Evolutionary conservation across 345 rosid species (phyloP), one percentile per base, ranked within the genome.

Genomic region (Excoecaria cochinchinensis): DNA sequence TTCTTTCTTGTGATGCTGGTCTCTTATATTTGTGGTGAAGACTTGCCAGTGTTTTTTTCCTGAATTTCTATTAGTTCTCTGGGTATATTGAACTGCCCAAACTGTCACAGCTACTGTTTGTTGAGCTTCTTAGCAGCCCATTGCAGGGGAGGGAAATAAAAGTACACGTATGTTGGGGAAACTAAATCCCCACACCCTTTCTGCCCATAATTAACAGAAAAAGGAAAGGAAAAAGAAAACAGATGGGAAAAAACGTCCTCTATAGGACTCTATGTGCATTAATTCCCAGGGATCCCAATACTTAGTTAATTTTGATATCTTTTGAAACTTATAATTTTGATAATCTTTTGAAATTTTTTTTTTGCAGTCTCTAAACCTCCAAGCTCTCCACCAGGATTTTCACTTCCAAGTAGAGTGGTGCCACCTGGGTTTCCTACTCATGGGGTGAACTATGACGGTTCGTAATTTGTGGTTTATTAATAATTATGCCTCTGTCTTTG

Each of bases 311-410:
- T n/a, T 36, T 31, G 1, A 19, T 60, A 7, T 24, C 8, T 31
- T 69, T 47, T 65, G 38, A 31, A 24, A 51, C 21, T 58, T 17
- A 22, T n/a, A n/a, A n/a, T n/a, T n/a, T n/a, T n/a, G n/a, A n/a
- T n/a, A n/a, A n/a, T n/a, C n/a, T n/a, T n/a, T n/a, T n/a, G n/a
- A n/a, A n/a, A n/a, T n/a, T 10, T 48, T 39, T 0, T 38, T 56
- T 12, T 24, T 67, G 38, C 78, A 80, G 82, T 56, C 55, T 46
- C 67, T 24, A 70, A 65, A 66, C 38, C 68, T 75, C 73, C 78
- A n/a, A 70, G 64, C 13, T 68, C 79, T 46, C 38, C 82, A 56
- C 79, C 79, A 14, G 82, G 82, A 60, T 80, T 80, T 67, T 21
- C 79, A 5, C 63, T 66, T 60, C 55, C 79, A 53, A 75, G 67